Evolutionary conservation across 1,139 yeast genomes (phyloP).

Genomic region (Hyphopichia khmerensis): DNA sequence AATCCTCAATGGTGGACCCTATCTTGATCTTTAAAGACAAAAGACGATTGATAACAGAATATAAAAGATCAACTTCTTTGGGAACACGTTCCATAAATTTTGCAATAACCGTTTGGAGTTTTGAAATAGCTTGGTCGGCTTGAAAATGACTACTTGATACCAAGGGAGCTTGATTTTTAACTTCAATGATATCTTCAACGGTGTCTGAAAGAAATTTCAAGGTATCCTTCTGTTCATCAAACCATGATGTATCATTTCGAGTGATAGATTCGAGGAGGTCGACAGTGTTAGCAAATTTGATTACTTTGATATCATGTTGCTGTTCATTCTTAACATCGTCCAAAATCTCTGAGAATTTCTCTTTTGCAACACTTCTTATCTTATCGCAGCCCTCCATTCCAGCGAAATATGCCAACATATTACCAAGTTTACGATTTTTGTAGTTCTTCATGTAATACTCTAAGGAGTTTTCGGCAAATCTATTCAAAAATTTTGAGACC

Average conservation of each 20-base stretch:
- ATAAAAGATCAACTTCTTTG: slow-evolving; percentile 33
- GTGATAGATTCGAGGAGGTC: slow-evolving; percentile 61
- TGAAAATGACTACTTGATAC: slow-evolving; percentile 68
- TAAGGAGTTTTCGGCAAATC: slow-evolving; percentile 76
- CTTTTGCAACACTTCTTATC: slow-evolving; percentile 55
- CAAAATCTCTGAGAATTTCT: slow-evolving; percentile 43
- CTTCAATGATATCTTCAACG: slow-evolving; percentile 43
- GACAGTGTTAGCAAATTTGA: slow-evolving; percentile 68
- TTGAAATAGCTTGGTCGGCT: slow-evolving; percentile 68
- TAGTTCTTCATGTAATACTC: slow-evolving; percentile 69
- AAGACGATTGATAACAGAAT: slow-evolving; percentile 50
- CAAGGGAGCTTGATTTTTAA: slow-evolving; percentile 42
- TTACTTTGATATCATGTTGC: slow-evolving; percentile 53
- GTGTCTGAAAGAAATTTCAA: slow-evolving; percentile 47
- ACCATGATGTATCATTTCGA: slow-evolving; percentile 60
- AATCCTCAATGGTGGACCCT: slow-evolving; percentile 53
- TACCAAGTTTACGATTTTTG: slow-evolving; percentile 67
- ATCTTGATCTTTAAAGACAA: slow-evolving; percentile 48
- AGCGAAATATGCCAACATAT: slow-evolving; percentile 62
- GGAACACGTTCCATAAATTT: slow-evolving; percentile 40
- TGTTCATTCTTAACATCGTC: slow-evolving; percentile 44
- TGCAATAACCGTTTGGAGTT: slow-evolving; percentile 58
- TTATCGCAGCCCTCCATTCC: slow-evolving; percentile 57
- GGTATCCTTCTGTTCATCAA: slow-evolving; percentile 49
- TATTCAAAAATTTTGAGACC: slow-evolving; percentile 78